Evolutionary conservation across 306 rosid species (phyloP).

Genomic region (Malus orientalis): DNA sequence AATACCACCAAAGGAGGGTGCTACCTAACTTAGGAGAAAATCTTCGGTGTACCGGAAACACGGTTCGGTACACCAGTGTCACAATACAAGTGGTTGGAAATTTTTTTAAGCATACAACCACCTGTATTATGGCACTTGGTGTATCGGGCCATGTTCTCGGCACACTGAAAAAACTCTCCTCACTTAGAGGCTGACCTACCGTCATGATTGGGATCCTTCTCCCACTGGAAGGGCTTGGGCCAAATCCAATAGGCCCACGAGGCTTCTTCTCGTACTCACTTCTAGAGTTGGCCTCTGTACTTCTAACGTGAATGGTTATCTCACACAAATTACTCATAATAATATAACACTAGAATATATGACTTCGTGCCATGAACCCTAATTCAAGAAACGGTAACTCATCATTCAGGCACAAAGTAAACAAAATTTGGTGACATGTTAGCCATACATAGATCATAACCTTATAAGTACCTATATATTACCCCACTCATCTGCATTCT

Average conservation of each 20-base stretch:
- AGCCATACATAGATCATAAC: neutral
- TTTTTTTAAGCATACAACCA: no score
- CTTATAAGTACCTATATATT: neutral
- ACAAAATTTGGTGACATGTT: neutral
- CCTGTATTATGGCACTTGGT: no score
- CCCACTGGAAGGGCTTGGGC: neutral
- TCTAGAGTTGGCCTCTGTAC: neutral
- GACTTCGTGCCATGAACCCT: neutral
- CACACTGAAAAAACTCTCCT: no score
- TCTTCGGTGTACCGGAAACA: no score
- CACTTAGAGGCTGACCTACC: neutral
- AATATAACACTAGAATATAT: neutral
- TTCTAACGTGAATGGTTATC: neutral
- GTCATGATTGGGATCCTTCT: neutral
- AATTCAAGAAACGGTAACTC: neutral
- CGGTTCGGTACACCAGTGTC: no score
- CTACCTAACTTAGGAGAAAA: neutral
- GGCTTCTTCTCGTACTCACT: neutral
- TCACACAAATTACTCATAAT: neutral
- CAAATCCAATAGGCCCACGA: neutral
- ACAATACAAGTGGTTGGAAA: no score
- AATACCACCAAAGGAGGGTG: neutral
- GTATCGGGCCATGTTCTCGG: no score
- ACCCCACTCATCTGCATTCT: neutral
- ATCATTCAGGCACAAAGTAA: neutral